These are phyloP conservation scores for Quercus agrifolia DNA, from an alignment of 306 rosid genomes.

Conservation along the genomic window DNA sequence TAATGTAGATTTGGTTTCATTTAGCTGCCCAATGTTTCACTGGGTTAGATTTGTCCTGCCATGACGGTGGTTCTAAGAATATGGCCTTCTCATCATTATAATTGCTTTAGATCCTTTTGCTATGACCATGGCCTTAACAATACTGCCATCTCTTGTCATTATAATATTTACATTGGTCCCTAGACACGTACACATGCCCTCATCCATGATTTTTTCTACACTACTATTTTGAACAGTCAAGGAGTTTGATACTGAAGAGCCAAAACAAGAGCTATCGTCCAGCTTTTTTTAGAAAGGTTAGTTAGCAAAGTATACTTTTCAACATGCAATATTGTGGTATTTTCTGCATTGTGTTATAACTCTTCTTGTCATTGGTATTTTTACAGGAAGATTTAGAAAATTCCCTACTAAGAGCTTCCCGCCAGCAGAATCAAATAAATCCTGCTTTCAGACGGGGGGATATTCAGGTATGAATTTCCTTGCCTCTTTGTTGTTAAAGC, in stretches of 20 bases:
- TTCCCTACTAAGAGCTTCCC: constrained; percentile 62
- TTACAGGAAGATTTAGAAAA: constrained; percentile 84
- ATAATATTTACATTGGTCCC: constrained; percentile 8
- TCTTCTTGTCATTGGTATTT: constrained; percentile 21
- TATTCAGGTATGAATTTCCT: constrained; percentile 58
- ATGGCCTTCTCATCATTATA: no score
- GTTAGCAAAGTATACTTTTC: constrained; percentile 18
- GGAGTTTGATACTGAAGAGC: constrained; percentile 72
- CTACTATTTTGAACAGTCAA: constrained; percentile 49
- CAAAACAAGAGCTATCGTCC: constrained; percentile 86
- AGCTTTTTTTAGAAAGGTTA: constrained; percentile 86
- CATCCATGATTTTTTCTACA: constrained; percentile 12
- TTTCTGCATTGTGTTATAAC: constrained; percentile 5
- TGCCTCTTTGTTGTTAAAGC: constrained; percentile 11
- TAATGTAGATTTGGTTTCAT: not conserved
- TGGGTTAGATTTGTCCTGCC: not conserved
- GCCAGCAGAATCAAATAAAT: constrained; percentile 61
- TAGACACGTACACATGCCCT: not conserved
- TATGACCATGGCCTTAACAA: not conserved
- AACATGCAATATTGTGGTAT: constrained; percentile 7
- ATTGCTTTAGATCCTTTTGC: not conserved
- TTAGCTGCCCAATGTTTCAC: not conserved
- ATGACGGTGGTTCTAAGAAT: no score
- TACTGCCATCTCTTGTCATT: not conserved
- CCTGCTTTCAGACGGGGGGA: constrained; percentile 64